Base-by-base conservation (phyloP, 2,329 filamentous ascomycete species). In the Akanthomyces lecanii region DNA sequence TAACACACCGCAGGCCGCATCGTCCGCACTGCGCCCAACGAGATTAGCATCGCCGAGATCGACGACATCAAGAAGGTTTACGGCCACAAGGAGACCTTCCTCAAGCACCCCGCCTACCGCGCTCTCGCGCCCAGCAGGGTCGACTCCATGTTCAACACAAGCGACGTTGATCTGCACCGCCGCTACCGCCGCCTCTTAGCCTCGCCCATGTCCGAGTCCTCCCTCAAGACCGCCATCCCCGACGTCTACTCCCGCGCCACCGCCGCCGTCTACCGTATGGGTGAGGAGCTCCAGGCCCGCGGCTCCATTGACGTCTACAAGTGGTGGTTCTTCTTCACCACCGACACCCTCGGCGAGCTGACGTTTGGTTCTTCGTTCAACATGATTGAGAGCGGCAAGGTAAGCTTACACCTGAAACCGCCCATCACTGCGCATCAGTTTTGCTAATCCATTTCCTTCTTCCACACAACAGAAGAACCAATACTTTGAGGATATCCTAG, bases 331-430 rank as follows among this genome's bases (percentile, higher is more conserved):
- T 83, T 82, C 59, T 78, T 84, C 75, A 71, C 82, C 0, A 83
- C 82, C 0, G 84, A 86, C 67, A 71, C 83, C 0, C 82, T 85
- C 56, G 81, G 78, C 0, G 76, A 84, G 57, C 69, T 86, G 6
- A 78, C 73, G 1, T 86, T 86, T 69, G 83, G 83, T 0, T 77
- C 84, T n/a, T 81, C 81, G 0, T 85, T 85, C 63, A 70, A 72
- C 0, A 80, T 81, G 73, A 69, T 87, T 4, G 81, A 85, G 61
- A 69, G 70, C 4, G 81, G 81, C 18, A 70, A 80, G 71, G 81
- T 83, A 67, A 64, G 71, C 40, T 38, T 30, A 50, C 48, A 60
- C 36, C 12, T 36, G 28, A 36, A 47, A 38, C n/a, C n/a, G 55
- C 40, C 16, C 25, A 28, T 45, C 30, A 18, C 28, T 30, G 7